These are phyloP conservation scores for Phytopythium helicoides DNA, from an alignment of 352 stramenopile species.

Conservation along the genomic window DNA sequence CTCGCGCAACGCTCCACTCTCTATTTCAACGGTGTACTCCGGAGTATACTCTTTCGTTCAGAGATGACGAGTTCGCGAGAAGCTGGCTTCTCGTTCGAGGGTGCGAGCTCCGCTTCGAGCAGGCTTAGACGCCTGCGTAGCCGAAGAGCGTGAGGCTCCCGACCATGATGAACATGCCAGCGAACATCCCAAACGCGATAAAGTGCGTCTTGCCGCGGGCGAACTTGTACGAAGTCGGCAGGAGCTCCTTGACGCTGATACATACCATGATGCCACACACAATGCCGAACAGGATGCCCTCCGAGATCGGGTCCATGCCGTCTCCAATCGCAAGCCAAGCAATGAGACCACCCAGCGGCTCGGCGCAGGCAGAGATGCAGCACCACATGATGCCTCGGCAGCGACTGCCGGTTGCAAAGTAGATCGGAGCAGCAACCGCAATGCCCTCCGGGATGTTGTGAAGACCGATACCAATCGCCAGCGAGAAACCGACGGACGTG, in stretches of 20 bases:
- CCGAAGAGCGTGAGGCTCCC: slow-evolving; percentile 86
- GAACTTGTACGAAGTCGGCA: slow-evolving; percentile 90
- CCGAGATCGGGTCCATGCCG: slow-evolving; percentile 63
- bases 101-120: too few relatives aligned
- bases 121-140: slow-evolving; percentile 57
- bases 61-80: too few relatives aligned
- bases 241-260: slow-evolving; percentile 87
- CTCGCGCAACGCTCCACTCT: too few relatives aligned
- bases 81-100: too few relatives aligned
- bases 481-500: slow-evolving; percentile 85
- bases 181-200: slow-evolving; percentile 75
- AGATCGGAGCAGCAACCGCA: slow-evolving; percentile 94
- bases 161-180: slow-evolving; percentile 89
- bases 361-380: slow-evolving; percentile 81
- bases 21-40: too few relatives aligned
- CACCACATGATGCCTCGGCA: slow-evolving; percentile 93
- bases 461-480: slow-evolving; percentile 94
- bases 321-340: slow-evolving; percentile 85
- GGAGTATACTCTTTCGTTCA: too few relatives aligned
- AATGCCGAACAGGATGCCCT: slow-evolving; percentile 90
- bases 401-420: slow-evolving; percentile 94
- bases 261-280: slow-evolving; percentile 95
- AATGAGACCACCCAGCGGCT: slow-evolving; percentile 85
- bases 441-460: slow-evolving; percentile 98
- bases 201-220: slow-evolving; percentile 71